Base-by-base conservation (phyloP, 176 grass and related monocot genomes). In the Zoysia japonica region DNA sequence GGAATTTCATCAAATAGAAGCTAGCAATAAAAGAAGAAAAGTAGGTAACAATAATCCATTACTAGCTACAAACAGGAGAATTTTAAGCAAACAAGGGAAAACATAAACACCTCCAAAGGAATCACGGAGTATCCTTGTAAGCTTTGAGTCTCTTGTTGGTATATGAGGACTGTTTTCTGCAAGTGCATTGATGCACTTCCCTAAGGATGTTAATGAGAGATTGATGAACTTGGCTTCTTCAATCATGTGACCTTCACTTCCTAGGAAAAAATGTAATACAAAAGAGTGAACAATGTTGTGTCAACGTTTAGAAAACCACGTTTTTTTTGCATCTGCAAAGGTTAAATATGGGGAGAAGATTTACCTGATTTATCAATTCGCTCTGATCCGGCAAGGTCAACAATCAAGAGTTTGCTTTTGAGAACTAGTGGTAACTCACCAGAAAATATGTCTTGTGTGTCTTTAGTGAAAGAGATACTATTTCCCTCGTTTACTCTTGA, bases 191-290 rank as follows among this genome's bases (percentile, higher is more conserved):
- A 98, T 98, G 82, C 95, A 98, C 51, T 94, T 98, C 65, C 95
- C 95, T 53, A 98, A 80, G 70, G 95, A 98, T 59, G 90, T 84
- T 49, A 98, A 85, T 49, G 95, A 98, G 48, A 98, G 91, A 90
- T 98, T 98, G 52, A 98, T 98, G 85, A 93, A 94, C 76, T 98
- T 98, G 20, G 95, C 86, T 89, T 98, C 95, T 77, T 98, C 95
- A 76, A 94, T 82, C 95, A 98, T 94, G 88, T 90, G 92, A 36
- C 95, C 95, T 89, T 98, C 94, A 90, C 87, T 93, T 75, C 94
- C 94, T 97, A 82, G 62, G 86, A 41, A 74, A 0, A 87, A 60
- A 82, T 36, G 39, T 67, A 74, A 43, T 14, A 45, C 50, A 81
- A 3, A 73, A 11, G 15, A 11, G 61, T 84, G 39, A 47, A 79